Evolutionary conservation across 169 alveolate species (phyloP).

Genomic region (Neospora caninum): DNA sequence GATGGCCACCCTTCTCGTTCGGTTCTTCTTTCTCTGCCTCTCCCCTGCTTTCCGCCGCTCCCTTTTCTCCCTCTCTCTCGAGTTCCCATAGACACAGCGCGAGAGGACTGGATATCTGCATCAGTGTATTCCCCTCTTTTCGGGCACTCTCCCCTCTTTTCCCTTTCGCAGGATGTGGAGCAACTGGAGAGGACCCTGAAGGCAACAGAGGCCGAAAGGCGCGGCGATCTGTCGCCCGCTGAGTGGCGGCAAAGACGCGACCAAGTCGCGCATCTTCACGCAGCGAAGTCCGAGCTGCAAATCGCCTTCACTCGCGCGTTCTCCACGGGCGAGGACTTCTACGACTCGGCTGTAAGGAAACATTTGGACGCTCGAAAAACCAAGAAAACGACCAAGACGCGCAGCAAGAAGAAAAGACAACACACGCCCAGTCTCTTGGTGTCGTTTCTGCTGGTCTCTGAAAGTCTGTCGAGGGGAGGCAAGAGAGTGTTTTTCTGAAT

Average conservation of each 20-base stretch:
- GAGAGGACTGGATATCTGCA: too few species aligned
- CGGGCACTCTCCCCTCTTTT: too few species aligned
- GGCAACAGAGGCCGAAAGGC: background rate
- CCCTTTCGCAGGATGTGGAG: background rate
- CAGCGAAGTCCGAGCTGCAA: background rate
- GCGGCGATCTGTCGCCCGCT: background rate
- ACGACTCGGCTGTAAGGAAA: background rate
- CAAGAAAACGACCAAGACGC: background rate
- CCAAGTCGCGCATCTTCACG: background rate
- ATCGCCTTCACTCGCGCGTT: background rate
- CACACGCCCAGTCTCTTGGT: too few species aligned
- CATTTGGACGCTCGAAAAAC: background rate
- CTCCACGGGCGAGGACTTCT: background rate
- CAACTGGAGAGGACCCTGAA: background rate
- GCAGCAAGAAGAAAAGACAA: background rate
- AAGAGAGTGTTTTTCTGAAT: too few species aligned
- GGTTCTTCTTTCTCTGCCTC: too few species aligned
- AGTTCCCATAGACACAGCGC: too few species aligned
- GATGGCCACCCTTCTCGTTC: too few species aligned
- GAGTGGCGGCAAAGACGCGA: background rate
- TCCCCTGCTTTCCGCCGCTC: too few species aligned
- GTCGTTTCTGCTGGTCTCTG: too few species aligned
- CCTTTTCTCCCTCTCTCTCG: too few species aligned
- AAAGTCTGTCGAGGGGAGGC: too few species aligned
- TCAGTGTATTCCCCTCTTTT: too few species aligned